Percentiles rank a stretch among this genome's conserved stretches.
Conservation (phyloP, 345 rosid species). For the Linum trigynum region DNA sequence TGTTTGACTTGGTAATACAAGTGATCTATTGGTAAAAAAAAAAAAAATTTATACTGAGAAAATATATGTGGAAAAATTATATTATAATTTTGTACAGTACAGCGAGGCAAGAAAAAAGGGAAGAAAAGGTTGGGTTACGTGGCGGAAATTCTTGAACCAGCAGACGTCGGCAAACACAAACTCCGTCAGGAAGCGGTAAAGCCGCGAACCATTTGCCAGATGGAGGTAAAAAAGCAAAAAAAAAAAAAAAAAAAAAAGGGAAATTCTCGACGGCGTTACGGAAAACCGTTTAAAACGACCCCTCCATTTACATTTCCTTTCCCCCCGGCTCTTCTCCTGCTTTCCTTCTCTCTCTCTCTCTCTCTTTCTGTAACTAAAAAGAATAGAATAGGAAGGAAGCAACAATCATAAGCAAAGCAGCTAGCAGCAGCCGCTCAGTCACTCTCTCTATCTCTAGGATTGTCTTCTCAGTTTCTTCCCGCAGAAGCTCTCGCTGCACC, state of each 20-base stretch:
- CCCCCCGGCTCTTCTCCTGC: conserved; percentile 7
- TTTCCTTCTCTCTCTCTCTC: not conserved
- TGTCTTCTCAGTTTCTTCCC: no score
- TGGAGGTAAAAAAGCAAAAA: not conserved
- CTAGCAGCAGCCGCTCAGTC: conserved; percentile 13
- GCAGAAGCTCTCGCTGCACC: conserved; percentile 13
- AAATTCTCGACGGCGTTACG: conserved; percentile 36
- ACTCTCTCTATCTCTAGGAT: conserved; percentile 9
- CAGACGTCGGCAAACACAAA: not conserved
- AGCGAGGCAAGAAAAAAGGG: no score
- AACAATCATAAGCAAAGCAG: not conserved
- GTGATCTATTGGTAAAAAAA: no score
- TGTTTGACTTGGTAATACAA: no score
- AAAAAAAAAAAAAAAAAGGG: not conserved
- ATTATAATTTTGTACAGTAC: no score
- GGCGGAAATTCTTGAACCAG: no score
- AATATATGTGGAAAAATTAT: no score
- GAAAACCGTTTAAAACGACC: conserved; percentile 48
- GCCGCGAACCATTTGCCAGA: not conserved
- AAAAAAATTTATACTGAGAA: no score
- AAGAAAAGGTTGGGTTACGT: no score
- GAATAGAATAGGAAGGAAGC: not conserved
- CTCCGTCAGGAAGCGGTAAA: not conserved
- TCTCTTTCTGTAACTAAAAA: not conserved
- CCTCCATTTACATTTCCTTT: conserved; percentile 5